Base-by-base conservation (phyloP, 2,329 filamentous ascomycete species). In the Cladophialophora exuberans region DNA sequence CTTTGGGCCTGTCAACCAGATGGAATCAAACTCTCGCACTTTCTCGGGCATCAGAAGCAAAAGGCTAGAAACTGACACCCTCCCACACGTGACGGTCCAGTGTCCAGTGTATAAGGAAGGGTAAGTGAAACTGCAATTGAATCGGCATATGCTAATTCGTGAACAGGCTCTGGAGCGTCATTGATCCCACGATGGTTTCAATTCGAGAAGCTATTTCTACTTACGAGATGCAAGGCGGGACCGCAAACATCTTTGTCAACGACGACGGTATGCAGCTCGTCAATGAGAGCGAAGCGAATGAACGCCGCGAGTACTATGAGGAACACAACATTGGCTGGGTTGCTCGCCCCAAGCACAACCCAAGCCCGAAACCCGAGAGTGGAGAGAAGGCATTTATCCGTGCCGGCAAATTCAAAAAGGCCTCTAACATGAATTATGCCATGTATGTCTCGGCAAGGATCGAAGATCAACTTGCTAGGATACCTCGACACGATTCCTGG, bases 51-150 rank as follows among this genome's bases (percentile, higher is more conserved):
- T 35, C 31, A 30, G 46, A 30, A 9, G 35, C 47, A 17, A 18
- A 22, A 11, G 80, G 62, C 30, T 42, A 59, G n/a, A 31, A 43
- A 39, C 30, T 23, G 58, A 55, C 38, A 28, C 38, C 10, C 44
- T 76, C 6, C 78, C 76, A 30, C 79, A 77, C 64, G 73, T 82
- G 54, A 93, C 89, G 2, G 88, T 95, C 33, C 90, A 96, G 67
- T 92, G 89, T 69, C 90, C 90, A 3, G 88, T 95, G 0, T 95
- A 94, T 76, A 94, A 93, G 70, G 90, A 95, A 70, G 89, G 89
- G 39, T 42, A 22, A 13, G 39, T 42, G 4, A 7, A 4, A 5
- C 13, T 13, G 15, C 11, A 42, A 3, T 13, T 11, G 18, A 3
- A 10, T 23, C 26, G 39, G 15, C 7, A 18, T 9, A 13, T 13